Evolutionary conservation across 768 basidiomycete species (phyloP), one percentile per base, ranked within the genome.

Genomic region (Wakefieldia striispora): DNA sequence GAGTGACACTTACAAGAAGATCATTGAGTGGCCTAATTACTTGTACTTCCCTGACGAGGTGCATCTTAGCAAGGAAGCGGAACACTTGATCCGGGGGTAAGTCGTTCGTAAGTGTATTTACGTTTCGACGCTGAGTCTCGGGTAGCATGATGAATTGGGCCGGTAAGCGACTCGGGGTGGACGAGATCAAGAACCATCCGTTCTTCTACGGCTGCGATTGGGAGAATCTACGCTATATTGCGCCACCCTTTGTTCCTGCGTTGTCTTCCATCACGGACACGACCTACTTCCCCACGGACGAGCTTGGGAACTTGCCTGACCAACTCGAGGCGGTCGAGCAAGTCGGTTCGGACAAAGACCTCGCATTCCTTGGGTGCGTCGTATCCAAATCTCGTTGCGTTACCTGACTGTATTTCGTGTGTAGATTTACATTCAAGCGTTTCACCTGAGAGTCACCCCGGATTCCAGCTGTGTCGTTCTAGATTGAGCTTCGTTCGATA

Each of bases 131-230:
- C 63, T 58, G 33, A 55, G 5, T 19, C n/a, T 36, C 12, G 12
- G 33, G 26, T 48, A 91, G 89, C 51, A 82, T 99, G 79, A 87
- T 99, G 75, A 88, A 84, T 29, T 91, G 90, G 72, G 80, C 86
- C 4, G 84, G 87, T 39, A 67, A 78, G 36, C 81, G 95, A 52
- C 67, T 95, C 44, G 84, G 72, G 21, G 84, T 88, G 43, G 88
- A 89, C 35, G 87, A 95, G 67, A 84, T 97, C 73, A 97, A 97
- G 72, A 76, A 77, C 10, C 95, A 98, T 69, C 83, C 92, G 0
- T 97, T 97, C 80, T 95, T 95, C 71, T 86, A 81, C 59, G 95
- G 95, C 23, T 95, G 95, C 20, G 95, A 95, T 71, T 99, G 95
- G 95, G 79, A 79, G 38, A 77, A 85, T 4, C 82, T 99, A 64